Percentiles rank a stretch among this genome's conserved stretches.
Conservation (phyloP, 1,139 yeast genomes). For the Candida sp. region DNA sequence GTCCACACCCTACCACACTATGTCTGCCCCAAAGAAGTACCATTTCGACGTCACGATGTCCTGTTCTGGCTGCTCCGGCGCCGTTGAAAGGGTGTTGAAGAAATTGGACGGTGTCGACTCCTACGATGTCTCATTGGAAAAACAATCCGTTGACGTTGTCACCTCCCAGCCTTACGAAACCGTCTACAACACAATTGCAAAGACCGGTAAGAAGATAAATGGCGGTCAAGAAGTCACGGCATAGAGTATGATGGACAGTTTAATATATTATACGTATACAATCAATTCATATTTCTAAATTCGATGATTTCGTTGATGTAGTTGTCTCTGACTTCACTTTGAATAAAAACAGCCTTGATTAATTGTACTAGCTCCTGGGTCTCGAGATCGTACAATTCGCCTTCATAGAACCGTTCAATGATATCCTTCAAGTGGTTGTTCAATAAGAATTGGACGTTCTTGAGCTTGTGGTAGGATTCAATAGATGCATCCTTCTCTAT, state of each 20-base stretch:
- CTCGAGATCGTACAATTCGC: slow-evolving; percentile 72
- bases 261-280: neutral
- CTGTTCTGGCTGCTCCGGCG: slow-evolving; percentile 88
- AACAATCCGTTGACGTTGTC: slow-evolving; percentile 82
- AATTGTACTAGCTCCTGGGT: slow-evolving; percentile 68
- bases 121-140: slow-evolving; percentile 75
- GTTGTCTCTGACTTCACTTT: slow-evolving; percentile 65
- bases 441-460: slow-evolving; percentile 49
- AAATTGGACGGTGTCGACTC: slow-evolving; percentile 76
- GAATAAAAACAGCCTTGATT: slow-evolving; percentile 66
- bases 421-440: slow-evolving; percentile 68
- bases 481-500: slow-evolving; percentile 20
- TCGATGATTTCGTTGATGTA: slow-evolving; percentile 63
- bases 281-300: slow-evolving; percentile 22
- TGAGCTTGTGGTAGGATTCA: slow-evolving; percentile 43
- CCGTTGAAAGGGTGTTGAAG: slow-evolving; percentile 79
- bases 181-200: slow-evolving; percentile 77
- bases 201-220: slow-evolving; percentile 88
- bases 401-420: slow-evolving; percentile 71
- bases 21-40: slow-evolving; percentile 39
- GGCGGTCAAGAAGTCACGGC: slow-evolving; percentile 54
- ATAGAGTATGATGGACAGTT: neutral
- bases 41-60: slow-evolving; percentile 82
- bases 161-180: slow-evolving; percentile 71
- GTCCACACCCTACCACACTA: neutral